These are phyloP conservation scores for Paramecium biaurelia DNA, from an alignment of 73 alveolate genomes.

Conservation along the genomic window DNA sequence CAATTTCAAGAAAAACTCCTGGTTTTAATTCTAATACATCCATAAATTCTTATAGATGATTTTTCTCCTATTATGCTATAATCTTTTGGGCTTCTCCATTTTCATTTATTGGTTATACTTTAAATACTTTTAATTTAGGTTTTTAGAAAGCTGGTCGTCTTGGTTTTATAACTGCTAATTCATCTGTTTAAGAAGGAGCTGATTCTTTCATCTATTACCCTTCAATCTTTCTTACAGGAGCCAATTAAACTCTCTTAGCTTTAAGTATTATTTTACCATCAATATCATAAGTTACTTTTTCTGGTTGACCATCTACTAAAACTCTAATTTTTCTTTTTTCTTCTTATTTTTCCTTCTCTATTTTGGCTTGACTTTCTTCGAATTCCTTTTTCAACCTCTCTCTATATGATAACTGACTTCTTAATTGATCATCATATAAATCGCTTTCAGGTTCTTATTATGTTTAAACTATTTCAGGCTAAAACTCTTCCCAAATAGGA, in stretches of 20 bases:
- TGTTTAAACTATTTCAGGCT: background rate
- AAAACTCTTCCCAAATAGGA: background rate
- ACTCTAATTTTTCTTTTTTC: background rate
- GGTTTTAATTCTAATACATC: background rate
- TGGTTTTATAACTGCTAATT: background rate
- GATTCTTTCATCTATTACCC: background rate
- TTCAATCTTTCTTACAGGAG: background rate
- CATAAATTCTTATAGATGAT: background rate
- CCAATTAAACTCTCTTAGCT: background rate
- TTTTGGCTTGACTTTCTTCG: background rate
- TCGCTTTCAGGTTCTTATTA: background rate
- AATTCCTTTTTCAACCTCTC: background rate
- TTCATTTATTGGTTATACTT: background rate
- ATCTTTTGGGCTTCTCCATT: background rate
- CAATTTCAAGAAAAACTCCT: slow-evolving; percentile 12
- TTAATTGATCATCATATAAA: background rate
- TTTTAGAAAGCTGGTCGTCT: background rate
- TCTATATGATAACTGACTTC: background rate
- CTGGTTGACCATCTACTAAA: slow-evolving; percentile 30
- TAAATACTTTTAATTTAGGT: background rate
- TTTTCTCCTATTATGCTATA: background rate
- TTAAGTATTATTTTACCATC: slow-evolving; percentile 34
- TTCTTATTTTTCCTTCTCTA: background rate
- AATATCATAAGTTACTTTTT: slow-evolving; percentile 15
- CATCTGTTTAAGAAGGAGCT: background rate